Percentiles rank a stretch among this genome's conserved stretches.
These are phyloP conservation scores for Colletotrichum spinosum DNA, from an alignment of 2,329 filamentous ascomycete genomes.

Conservation along the genomic window DNA sequence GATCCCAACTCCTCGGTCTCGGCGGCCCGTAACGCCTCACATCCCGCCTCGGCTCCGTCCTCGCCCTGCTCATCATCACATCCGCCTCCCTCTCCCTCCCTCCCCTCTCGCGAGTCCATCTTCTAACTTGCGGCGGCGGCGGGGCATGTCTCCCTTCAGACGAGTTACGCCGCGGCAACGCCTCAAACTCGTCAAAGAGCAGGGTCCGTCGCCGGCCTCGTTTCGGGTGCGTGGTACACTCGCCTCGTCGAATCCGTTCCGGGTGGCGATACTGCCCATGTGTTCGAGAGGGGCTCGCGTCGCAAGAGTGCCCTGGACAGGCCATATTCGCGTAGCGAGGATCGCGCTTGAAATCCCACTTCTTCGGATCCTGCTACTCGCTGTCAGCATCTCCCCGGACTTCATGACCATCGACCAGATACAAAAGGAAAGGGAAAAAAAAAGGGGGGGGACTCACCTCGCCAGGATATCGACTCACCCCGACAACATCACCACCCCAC, in stretches of 20 bases:
- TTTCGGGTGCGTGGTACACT: background rate
- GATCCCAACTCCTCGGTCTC: constrained; percentile 15
- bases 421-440: background rate
- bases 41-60: background rate
- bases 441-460: constrained; percentile 7
- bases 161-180: background rate
- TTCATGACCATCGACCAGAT: background rate
- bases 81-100: background rate
- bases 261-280: too few relatives aligned
- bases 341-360: constrained; percentile 17
- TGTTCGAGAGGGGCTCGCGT: too few relatives aligned
- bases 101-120: background rate
- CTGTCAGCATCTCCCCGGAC: background rate
- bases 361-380: constrained; percentile 26
- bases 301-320: too few relatives aligned
- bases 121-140: too few relatives aligned
- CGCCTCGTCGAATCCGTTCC: background rate
- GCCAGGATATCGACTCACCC: constrained; percentile 27
- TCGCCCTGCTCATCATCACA: constrained; percentile 19
- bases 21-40: background rate
- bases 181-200: background rate
- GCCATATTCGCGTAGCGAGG: background rate
- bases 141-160: background rate
- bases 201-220: constrained; percentile 4
- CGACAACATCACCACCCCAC: constrained; percentile 31